Conservation (phyloP, 148 eudicot species). For the Silene uniflora region DNA sequence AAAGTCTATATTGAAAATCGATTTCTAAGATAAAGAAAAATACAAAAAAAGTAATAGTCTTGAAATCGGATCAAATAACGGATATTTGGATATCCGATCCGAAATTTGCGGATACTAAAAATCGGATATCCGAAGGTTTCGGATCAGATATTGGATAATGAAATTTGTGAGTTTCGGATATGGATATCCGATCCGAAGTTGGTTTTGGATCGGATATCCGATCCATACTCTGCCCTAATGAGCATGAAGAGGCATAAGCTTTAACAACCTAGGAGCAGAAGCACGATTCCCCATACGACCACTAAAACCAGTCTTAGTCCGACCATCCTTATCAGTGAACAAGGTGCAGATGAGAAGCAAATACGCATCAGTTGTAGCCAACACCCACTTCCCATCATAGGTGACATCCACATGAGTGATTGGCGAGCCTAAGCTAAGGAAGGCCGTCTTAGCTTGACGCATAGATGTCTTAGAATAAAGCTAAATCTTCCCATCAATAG, state of each 20-base stretch:
- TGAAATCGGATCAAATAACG: too few relatives aligned
- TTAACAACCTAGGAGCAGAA: constrained; percentile 84
- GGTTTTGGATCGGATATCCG: too few relatives aligned
- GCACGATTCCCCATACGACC: constrained; percentile 88
- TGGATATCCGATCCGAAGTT: too few relatives aligned
- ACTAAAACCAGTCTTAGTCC: constrained; percentile 75
- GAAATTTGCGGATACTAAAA: too few relatives aligned
- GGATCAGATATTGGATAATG: too few relatives aligned
- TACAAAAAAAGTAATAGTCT: too few relatives aligned
- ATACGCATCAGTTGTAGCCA: constrained; percentile 88
- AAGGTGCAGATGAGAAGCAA: constrained; percentile 86
- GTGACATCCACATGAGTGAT: constrained; percentile 94
- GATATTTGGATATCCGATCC: too few relatives aligned
- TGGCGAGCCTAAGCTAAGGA: constrained; percentile 91
- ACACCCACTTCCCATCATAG: constrained; percentile 94
- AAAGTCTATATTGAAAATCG: too few relatives aligned
- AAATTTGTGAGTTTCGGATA: too few relatives aligned
- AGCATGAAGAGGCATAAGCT: constrained; percentile 87
- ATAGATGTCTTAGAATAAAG: constrained; percentile 83
- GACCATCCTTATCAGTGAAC: constrained; percentile 90
- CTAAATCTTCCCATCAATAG: constrained; percentile 92
- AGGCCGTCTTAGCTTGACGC: constrained; percentile 97
- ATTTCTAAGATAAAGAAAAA: too few relatives aligned
- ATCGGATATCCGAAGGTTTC: too few relatives aligned
- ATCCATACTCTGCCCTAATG: too few relatives aligned